Percentiles rank a stretch among this genome's conserved stretches.
Conservation (phyloP, 2,329 filamentous ascomycete species). For the Penicillium sp. region DNA sequence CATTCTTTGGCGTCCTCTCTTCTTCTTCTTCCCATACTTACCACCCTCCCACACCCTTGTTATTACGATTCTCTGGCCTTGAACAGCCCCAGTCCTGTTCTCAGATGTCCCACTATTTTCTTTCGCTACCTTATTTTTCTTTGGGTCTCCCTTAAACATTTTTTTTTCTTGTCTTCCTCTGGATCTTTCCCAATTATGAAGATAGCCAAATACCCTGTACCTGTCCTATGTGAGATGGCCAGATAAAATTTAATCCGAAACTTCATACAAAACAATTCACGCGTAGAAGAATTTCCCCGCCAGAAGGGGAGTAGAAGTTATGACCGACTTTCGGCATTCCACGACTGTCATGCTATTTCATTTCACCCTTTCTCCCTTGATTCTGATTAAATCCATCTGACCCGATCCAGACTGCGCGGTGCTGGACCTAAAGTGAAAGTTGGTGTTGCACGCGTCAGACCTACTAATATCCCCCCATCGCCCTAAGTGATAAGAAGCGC, state of each 20-base stretch:
- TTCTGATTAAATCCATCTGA: constrained; percentile 4
- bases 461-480: constrained; percentile 16
- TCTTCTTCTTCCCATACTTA: constrained; percentile 17
- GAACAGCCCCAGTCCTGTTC: not conserved
- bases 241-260: constrained; percentile 14
- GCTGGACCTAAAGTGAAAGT: constrained; percentile 9
- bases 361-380: constrained; percentile 19
- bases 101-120: not conserved
- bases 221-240: constrained; percentile 7
- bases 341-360: constrained; percentile 4
- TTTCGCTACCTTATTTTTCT: not conserved
- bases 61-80: constrained; percentile 2
- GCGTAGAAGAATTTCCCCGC: constrained; percentile 20
- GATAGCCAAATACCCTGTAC: not conserved
- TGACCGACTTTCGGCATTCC: constrained; percentile 24
- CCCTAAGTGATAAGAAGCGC: constrained; percentile 33
- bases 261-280: not conserved
- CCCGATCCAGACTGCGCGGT: not conserved
- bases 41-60: constrained; percentile 11
- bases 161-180: not conserved
- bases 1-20: constrained; percentile 24
- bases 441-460: constrained; percentile 34
- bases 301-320: constrained; percentile 13
- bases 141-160: constrained; percentile 1
- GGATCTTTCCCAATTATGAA: not conserved